phyloP scores from a whole-genome alignment of 495 filamentous ascomycete species.

The Amorphotheca resinae region DNA sequence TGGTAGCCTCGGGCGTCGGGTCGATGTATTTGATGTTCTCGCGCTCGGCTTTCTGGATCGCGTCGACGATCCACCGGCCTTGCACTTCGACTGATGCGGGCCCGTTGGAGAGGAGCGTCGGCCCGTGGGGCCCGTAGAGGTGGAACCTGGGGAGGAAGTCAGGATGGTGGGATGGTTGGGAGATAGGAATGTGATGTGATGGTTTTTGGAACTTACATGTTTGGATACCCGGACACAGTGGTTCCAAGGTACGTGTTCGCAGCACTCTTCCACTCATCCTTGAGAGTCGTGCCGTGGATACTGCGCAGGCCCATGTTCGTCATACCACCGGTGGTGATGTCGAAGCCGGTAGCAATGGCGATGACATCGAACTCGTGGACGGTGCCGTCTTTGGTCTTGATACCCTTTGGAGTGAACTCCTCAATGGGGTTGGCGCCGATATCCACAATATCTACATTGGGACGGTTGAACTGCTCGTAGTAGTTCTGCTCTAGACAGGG shows the following conservation, averaged over 20 bases:
- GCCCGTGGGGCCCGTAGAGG: slow-evolving; percentile 29
- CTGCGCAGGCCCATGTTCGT: slow-evolving; percentile 32
- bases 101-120: slow-evolving; percentile 36
- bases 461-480: slow-evolving; percentile 45
- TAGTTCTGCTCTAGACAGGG: slow-evolving; percentile 41
- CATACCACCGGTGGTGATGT: slow-evolving; percentile 37
- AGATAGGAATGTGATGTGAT: slow-evolving; percentile 26
- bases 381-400: slow-evolving; percentile 26
- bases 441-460: slow-evolving; percentile 42
- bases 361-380: slow-evolving; percentile 34
- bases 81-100: slow-evolving; percentile 40
- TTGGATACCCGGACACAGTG: slow-evolving; percentile 34
- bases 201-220: too few species aligned
- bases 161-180: slow-evolving; percentile 12
- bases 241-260: slow-evolving; percentile 39
- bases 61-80: slow-evolving; percentile 37
- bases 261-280: slow-evolving; percentile 36
- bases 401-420: slow-evolving; percentile 32
- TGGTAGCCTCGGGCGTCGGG: slow-evolving; percentile 30
- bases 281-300: slow-evolving; percentile 26
- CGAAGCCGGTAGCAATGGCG: slow-evolving; percentile 41
- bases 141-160: too few species aligned
- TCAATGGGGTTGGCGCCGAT: slow-evolving; percentile 34
- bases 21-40: slow-evolving; percentile 35
- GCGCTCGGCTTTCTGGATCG: slow-evolving; percentile 30